Conservation (phyloP, 2,329 filamentous ascomycete genomes). For the Eurotiales sp. region DNA sequence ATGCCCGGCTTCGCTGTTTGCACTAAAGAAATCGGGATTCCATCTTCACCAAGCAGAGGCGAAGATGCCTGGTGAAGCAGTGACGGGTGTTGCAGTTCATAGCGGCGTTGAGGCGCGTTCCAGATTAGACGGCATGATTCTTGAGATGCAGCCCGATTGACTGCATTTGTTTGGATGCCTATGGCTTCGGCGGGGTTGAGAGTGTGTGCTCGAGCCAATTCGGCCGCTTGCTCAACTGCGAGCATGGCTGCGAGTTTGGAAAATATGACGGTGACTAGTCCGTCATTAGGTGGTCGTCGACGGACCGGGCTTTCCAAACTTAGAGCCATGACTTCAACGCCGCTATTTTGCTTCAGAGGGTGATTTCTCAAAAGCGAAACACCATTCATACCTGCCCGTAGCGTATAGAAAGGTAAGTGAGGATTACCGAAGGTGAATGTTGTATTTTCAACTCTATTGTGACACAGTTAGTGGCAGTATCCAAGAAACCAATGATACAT, state of each 20-base stretch:
- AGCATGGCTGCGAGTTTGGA: conserved; percentile 49
- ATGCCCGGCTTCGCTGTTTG: conserved; percentile 29
- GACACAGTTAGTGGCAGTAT: conserved; percentile 17
- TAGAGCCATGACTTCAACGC: conserved; percentile 42
- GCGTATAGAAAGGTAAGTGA: conserved; percentile 42
- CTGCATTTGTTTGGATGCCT: conserved; percentile 42
- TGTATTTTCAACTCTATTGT: conserved; percentile 34
- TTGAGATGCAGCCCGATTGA: conserved; percentile 41
- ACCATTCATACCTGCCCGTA: conserved; percentile 42
- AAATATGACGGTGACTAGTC: conserved; percentile 44
- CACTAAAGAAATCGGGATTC: conserved; percentile 31
- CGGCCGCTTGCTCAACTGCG: conserved; percentile 44
- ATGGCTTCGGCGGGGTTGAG: conserved; percentile 39
- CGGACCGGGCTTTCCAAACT: conserved; percentile 37
- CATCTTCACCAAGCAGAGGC: conserved; percentile 31
- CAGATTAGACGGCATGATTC: conserved; percentile 46
- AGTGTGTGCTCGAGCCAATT: conserved; percentile 36
- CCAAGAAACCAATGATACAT: not conserved
- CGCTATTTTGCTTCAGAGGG: conserved; percentile 37
- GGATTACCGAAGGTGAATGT: conserved; percentile 43
- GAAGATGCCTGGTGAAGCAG: conserved; percentile 29
- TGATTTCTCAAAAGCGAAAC: conserved; percentile 40
- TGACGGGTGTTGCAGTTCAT: conserved; percentile 46
- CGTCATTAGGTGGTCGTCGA: conserved; percentile 38
- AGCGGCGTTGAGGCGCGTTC: conserved; percentile 37